phyloP scores from a whole-genome alignment of 129 eudicot genomes.

The Lactuca sativa region DNA sequence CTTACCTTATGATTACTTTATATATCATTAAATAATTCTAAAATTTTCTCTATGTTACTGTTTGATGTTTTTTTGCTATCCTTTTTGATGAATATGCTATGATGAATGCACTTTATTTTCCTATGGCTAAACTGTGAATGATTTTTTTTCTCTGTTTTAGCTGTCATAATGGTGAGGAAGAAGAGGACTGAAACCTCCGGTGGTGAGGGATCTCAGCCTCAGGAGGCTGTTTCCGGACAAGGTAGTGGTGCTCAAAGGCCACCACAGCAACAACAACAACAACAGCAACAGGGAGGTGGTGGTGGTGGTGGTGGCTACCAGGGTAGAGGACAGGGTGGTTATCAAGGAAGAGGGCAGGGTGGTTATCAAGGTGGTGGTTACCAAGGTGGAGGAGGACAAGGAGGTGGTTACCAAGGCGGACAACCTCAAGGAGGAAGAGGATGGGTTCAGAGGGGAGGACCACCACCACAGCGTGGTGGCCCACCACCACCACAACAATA shows the following conservation, averaged over 20 bases:
- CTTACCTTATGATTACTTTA: neutral
- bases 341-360: slow-evolving; percentile 29
- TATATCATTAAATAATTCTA: neutral
- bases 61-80: neutral
- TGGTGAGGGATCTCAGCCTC: slow-evolving; percentile 59
- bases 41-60: neutral
- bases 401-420: slow-evolving; percentile 30
- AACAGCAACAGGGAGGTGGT: slow-evolving; percentile 13
- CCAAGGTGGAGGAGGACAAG: slow-evolving; percentile 10
- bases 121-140: neutral
- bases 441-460: slow-evolving; percentile 45
- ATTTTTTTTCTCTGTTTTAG: slow-evolving; percentile 23
- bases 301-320: slow-evolving; percentile 29
- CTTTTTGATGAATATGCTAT: neutral
- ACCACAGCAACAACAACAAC: slow-evolving; percentile 54
- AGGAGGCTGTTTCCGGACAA: slow-evolving; percentile 52
- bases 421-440: slow-evolving; percentile 68
- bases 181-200: slow-evolving; percentile 61
- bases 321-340: slow-evolving; percentile 30
- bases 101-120: neutral
- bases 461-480: slow-evolving; percentile 50
- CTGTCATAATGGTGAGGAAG: slow-evolving; percentile 75
- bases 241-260: slow-evolving; percentile 55
- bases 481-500: slow-evolving; percentile 50
- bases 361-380: slow-evolving; percentile 16